A percentile compares a stretch with the other conserved stretches of the same genome.
These are phyloP conservation scores for Fusarium illudens DNA, from an alignment of 2,329 filamentous ascomycete species.

Conservation along the genomic window DNA sequence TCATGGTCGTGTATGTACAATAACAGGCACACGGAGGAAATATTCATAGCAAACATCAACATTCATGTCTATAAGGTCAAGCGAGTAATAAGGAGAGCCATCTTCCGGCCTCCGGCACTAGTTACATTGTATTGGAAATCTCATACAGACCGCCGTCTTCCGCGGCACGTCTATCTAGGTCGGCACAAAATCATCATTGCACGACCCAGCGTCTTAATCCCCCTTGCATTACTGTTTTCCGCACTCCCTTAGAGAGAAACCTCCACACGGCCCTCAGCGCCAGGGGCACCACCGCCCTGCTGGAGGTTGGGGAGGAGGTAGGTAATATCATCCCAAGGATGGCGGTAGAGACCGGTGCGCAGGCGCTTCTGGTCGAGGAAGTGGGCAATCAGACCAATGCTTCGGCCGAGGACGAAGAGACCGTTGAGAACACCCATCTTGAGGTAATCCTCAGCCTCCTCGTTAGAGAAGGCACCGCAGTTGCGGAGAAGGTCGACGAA, in stretches of 20 bases:
- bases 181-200: slow-evolving; percentile 47
- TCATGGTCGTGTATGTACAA: no score
- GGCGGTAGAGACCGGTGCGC: slow-evolving; percentile 96
- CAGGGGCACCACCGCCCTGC: slow-evolving; percentile 73
- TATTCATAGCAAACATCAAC: slow-evolving; percentile 31
- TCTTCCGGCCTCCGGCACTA: slow-evolving; percentile 47
- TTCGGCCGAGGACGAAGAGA: slow-evolving; percentile 96
- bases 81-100: slow-evolving; percentile 46
- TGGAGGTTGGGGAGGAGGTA: slow-evolving; percentile 87
- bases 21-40: neutral
- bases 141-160: slow-evolving; percentile 48
- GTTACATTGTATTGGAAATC: slow-evolving; percentile 49
- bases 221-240: slow-evolving; percentile 39
- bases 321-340: slow-evolving; percentile 99
- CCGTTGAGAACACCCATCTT: slow-evolving; percentile 99
- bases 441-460: slow-evolving; percentile 99
- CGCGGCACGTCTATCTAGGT: slow-evolving; percentile 40
- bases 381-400: slow-evolving; percentile 99
- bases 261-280: slow-evolving; percentile 87
- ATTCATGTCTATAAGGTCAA: slow-evolving; percentile 48
- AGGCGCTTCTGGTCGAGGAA: slow-evolving; percentile 99
- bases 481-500: slow-evolving; percentile 98
- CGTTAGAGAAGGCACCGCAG: slow-evolving; percentile 93
- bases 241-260: slow-evolving; percentile 71
- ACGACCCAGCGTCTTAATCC: slow-evolving; percentile 43